Evolutionary conservation across 106 monocot species (phyloP).

Genomic region (Allium fistulosum): DNA sequence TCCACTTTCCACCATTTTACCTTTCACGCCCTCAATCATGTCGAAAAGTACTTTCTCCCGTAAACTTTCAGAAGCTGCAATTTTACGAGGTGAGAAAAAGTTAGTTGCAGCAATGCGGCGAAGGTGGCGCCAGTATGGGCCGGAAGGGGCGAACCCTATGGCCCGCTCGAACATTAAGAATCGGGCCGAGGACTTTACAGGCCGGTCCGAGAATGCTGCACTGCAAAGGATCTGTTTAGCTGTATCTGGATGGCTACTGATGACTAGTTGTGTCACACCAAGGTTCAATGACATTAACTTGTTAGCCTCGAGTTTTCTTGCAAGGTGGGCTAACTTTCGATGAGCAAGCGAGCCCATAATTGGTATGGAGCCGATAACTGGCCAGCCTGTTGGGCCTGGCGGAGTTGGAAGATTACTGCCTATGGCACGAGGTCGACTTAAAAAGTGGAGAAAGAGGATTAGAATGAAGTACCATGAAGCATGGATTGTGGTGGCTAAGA

Average conservation of each 20-base stretch:
- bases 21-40: slow-evolving; percentile 17
- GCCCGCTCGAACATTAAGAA: slow-evolving; percentile 65
- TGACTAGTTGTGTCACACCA: slow-evolving; percentile 33
- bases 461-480: slow-evolving; percentile 1
- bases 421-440: background rate
- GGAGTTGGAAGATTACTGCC: background rate
- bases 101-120: slow-evolving; percentile 35
- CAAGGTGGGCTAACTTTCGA: slow-evolving; percentile 31
- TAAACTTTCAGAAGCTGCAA: slow-evolving; percentile 19
- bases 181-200: slow-evolving; percentile 27
- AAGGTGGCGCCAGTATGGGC: slow-evolving; percentile 57
- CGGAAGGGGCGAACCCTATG: slow-evolving; percentile 58
- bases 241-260: slow-evolving; percentile 45
- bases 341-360: slow-evolving; percentile 46
- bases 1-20: slow-evolving; percentile 26
- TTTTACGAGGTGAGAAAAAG: slow-evolving; percentile 45
- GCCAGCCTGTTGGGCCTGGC: slow-evolving; percentile 49
- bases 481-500: background rate
- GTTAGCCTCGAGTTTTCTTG: slow-evolving; percentile 16
- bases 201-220: slow-evolving; percentile 50
- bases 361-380: slow-evolving; percentile 39
- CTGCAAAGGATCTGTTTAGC: slow-evolving; percentile 48
- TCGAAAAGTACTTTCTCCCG: slow-evolving; percentile 12
- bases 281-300: slow-evolving; percentile 51
- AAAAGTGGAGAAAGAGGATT: background rate